Base-by-base conservation (phyloP, 768 basidiomycete genomes). In the Chalciporus chontae region DNA sequence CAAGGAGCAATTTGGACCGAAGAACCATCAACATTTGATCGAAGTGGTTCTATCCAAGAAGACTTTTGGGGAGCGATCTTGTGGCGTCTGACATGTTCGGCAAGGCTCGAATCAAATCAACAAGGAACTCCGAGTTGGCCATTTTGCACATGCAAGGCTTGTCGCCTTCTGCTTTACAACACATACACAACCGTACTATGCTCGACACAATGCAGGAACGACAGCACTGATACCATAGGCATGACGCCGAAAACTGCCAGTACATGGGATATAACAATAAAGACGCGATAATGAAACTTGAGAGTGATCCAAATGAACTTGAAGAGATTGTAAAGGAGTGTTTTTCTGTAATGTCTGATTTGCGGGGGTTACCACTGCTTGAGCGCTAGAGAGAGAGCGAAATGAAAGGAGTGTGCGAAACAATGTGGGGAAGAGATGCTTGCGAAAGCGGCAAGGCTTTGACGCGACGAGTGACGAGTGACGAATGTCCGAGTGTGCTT, bases 291-390 rank as follows among this genome's bases (percentile, higher is more conserved):
- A 51, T 43, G 9, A 9, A 24, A 34, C 5, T 36, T n/a, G 4
- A 43, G 43, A 51, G 11, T 44, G 43, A 60, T 62, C 59, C 60
- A 50, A 40, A 47, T 48, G 43, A n/a, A n/a, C n/a, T n/a, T n/a
- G n/a, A 48, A 27, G 47, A 51, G 48, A 45, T 39, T 40, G 36
- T 48, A 19, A 54, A 54, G 36, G 54, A 52, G 40, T n/a, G 53
- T 8, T 44, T 61, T 53, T 47, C 18, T 58, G 34, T 36, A 36
- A 36, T 7, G 34, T 18, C 34, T 23, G 52, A 24, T 38, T 44
- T 51, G 43, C 18, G 39, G 15, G 47, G 24, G 23, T 42, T 23
- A 19, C 40, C 29, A 41, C 46, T 24, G 32, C 8, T 23, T 9
- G 49, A 53, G 43, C 43, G 27, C 31, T 26, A 46, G 38, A 19